Evolutionary conservation across 2,329 filamentous ascomycete species (phyloP).

Genomic region (Colletotrichum sp.): DNA sequence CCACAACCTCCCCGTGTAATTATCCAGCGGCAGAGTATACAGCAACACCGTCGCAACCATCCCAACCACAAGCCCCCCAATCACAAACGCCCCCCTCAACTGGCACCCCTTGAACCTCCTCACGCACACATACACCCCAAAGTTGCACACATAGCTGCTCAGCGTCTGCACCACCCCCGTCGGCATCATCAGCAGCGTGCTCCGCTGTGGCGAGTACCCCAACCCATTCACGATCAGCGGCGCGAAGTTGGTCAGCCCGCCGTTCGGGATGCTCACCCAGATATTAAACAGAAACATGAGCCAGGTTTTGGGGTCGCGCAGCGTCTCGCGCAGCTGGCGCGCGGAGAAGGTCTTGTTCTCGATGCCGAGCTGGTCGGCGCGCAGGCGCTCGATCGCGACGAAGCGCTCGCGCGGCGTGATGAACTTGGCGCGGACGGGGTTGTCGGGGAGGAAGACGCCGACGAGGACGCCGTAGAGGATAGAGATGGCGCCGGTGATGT

Average conservation of each 20-base stretch:
- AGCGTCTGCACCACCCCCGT: background rate
- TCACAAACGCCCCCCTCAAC: background rate
- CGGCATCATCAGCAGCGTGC: background rate
- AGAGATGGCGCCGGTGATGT: constrained; percentile 29
- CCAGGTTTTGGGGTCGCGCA: background rate
- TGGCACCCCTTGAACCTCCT: background rate
- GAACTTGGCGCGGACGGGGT: constrained; percentile 54
- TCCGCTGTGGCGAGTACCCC: background rate
- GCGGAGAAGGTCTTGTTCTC: constrained; percentile 53
- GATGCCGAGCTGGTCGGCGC: constrained; percentile 56
- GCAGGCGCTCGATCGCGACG: constrained; percentile 52
- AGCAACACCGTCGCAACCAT: background rate
- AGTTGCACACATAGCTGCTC: background rate
- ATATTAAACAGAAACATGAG: background rate
- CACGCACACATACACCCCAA: background rate
- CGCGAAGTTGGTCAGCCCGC: background rate
- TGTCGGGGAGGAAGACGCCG: constrained; percentile 57
- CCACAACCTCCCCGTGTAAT: background rate
- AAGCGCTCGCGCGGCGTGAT: constrained; percentile 48
- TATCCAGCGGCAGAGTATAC: background rate
- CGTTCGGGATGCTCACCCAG: background rate
- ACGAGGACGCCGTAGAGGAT: constrained; percentile 59
- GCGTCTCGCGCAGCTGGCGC: background rate
- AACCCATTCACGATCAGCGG: background rate
- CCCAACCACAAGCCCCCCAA: background rate